Conservation (phyloP, 31 red algal genomes). For the Asparagopsis taxiformis region DNA sequence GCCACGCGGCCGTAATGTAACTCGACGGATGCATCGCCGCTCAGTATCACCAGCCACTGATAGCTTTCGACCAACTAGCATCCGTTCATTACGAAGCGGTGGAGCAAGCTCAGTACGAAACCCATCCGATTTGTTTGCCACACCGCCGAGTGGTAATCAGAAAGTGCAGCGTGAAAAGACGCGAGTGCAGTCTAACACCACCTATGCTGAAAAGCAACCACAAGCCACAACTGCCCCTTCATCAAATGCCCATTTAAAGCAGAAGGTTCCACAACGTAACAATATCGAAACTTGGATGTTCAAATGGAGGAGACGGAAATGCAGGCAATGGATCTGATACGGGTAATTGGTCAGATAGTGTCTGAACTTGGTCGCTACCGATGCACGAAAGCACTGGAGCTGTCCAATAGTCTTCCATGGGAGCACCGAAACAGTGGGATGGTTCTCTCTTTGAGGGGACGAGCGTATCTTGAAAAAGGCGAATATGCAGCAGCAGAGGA, state of each 20-base stretch:
- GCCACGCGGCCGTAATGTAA: too few species aligned
- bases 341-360: conserved; percentile 40
- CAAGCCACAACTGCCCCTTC: too few species aligned
- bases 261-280: too few species aligned
- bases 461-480: conserved; percentile 70
- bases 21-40: too few species aligned
- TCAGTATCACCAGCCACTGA: too few species aligned
- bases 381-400: conserved; percentile 40
- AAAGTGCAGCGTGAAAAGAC: background rate
- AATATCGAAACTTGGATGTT: background rate
- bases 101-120: conserved; percentile 41
- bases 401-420: conserved; percentile 49
- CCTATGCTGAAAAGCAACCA: too few species aligned
- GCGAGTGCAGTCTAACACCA: conserved; percentile 2
- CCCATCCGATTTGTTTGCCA: conserved; percentile 43
- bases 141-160: too few species aligned
- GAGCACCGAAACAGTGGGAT: conserved; percentile 55
- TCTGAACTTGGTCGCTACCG: conserved; percentile 43
- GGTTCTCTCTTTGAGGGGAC: conserved; percentile 53
- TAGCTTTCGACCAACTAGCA: too few species aligned
- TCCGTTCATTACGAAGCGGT: too few species aligned
- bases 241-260: too few species aligned
- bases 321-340: conserved; percentile 38
- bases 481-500: conserved; percentile 59
- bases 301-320: conserved; percentile 8